Evolutionary conservation across 2,329 filamentous ascomycete species (phyloP).

Genomic region (Beauveria sp.): DNA sequence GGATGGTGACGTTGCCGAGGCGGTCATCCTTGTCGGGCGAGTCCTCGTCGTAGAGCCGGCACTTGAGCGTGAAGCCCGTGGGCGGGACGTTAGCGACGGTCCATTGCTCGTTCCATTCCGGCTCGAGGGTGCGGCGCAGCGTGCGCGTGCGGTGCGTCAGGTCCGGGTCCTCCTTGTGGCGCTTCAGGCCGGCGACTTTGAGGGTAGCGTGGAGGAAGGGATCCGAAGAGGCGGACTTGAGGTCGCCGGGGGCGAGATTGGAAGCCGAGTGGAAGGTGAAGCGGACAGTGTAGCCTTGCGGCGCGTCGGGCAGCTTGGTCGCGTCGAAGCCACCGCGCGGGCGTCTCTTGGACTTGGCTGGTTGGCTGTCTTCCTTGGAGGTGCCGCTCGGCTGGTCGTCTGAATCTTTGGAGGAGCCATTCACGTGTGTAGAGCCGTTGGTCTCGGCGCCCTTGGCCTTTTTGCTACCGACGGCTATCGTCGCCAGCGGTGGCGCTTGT

Average conservation of each 20-base stretch:
- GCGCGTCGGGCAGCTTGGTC: constrained; percentile 67
- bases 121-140: constrained; percentile 61
- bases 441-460: not conserved
- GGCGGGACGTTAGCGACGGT: constrained; percentile 78
- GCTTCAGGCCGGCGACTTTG: constrained; percentile 56
- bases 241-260: constrained; percentile 77
- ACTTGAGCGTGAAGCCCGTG: constrained; percentile 76
- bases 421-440: not conserved
- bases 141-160: constrained; percentile 71
- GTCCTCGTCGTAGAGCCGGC: constrained; percentile 85
- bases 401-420: not conserved
- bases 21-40: constrained; percentile 78
- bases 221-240: constrained; percentile 71
- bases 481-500: not conserved
- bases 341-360: not conserved
- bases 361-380: constrained; percentile 3
- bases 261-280: constrained; percentile 76
- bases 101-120: constrained; percentile 80
- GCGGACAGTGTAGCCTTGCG: constrained; percentile 74
- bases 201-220: constrained; percentile 77
- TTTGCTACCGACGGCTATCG: not conserved
- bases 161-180: constrained; percentile 80
- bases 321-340: constrained; percentile 73
- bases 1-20: constrained; percentile 75
- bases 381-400: not conserved